phyloP scores from a whole-genome alignment of 495 filamentous ascomycete genomes.

The Pyrenula aspistea region DNA sequence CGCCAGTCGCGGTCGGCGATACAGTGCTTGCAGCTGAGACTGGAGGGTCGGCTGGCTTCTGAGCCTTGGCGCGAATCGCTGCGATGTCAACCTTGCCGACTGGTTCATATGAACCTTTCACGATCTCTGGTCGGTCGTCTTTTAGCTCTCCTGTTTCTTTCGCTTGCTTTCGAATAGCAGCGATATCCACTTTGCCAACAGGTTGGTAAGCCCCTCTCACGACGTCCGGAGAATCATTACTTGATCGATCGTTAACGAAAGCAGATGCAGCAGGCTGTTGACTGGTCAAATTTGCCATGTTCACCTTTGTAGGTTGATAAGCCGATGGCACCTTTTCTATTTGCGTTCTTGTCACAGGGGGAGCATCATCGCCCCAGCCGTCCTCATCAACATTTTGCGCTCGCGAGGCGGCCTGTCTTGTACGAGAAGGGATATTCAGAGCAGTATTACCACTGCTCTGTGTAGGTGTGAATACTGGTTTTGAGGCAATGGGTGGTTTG shows the following conservation, averaged over 20 bases:
- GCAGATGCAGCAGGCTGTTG: conserved; percentile 46
- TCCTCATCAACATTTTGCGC: conserved; percentile 51
- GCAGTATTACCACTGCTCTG: conserved; percentile 47
- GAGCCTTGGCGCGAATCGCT: conserved; percentile 72
- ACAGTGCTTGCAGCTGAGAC: conserved; percentile 27
- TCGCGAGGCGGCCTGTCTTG: conserved; percentile 23
- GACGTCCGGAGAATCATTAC: conserved; percentile 42
- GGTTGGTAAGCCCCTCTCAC: conserved; percentile 91
- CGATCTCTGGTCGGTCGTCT: conserved; percentile 67
- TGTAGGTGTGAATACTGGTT: conserved; percentile 81
- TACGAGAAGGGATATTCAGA: conserved; percentile 50
- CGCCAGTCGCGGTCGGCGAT: conserved; percentile 12
- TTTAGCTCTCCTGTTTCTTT: conserved; percentile 41
- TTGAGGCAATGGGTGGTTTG: conserved; percentile 64
- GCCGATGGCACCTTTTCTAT: conserved; percentile 89
- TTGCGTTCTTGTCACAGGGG: conserved; percentile 70
- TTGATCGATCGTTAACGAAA: conserved; percentile 24
- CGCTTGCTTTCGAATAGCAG: conserved; percentile 71
- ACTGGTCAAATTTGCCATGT: conserved; percentile 63
- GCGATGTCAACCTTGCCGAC: conserved; percentile 92
- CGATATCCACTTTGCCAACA: conserved; percentile 92
- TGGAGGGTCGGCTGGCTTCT: conserved; percentile 41
- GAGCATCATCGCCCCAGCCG: conserved; percentile 95
- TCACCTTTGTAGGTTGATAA: conserved; percentile 88
- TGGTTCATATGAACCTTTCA: conserved; percentile 88